Evolutionary conservation across 768 basidiomycete genomes (phyloP).

Genomic region (Kwoniella shandongensis): DNA sequence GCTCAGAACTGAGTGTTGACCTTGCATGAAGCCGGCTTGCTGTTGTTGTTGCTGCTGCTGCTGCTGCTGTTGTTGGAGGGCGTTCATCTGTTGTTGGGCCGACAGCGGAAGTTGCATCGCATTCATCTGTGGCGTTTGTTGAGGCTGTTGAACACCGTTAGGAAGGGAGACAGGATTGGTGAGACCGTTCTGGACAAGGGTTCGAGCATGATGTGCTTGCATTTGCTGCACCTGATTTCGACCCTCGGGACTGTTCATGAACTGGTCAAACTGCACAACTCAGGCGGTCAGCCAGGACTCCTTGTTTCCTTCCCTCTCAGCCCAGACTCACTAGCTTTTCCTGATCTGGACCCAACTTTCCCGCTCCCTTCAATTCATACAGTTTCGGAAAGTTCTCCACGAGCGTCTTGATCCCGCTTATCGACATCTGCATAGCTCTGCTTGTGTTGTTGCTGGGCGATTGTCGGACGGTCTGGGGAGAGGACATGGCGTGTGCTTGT

Average conservation of each 20-base stretch:
- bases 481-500: constrained; percentile 12
- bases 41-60: constrained; percentile 32
- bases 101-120: constrained; percentile 24
- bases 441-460: constrained; percentile 1
- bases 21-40: constrained; percentile 10
- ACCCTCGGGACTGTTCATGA: constrained; percentile 34
- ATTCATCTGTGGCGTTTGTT: constrained; percentile 27
- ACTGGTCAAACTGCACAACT: constrained; percentile 29
- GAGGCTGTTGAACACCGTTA: constrained; percentile 15
- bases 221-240: constrained; percentile 27
- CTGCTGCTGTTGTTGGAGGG: constrained; percentile 30
- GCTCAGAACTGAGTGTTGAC: constrained; percentile 11
- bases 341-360: constrained; percentile 30
- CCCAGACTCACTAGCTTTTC: constrained; percentile 33
- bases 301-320: too few relatives aligned
- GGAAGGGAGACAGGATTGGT: constrained; percentile 20
- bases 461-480: constrained; percentile 20
- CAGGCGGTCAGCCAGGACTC: not conserved
- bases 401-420: constrained; percentile 24
- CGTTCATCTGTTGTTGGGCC: constrained; percentile 34
- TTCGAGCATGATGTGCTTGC: constrained; percentile 30
- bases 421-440: not conserved
- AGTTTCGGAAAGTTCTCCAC: constrained; percentile 40
- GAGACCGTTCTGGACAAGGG: constrained; percentile 23
- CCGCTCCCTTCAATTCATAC: constrained; percentile 29